Evolutionary conservation across 2,329 filamentous ascomycete genomes (phyloP).

Genomic region (Arthrinium phaeospermum): DNA sequence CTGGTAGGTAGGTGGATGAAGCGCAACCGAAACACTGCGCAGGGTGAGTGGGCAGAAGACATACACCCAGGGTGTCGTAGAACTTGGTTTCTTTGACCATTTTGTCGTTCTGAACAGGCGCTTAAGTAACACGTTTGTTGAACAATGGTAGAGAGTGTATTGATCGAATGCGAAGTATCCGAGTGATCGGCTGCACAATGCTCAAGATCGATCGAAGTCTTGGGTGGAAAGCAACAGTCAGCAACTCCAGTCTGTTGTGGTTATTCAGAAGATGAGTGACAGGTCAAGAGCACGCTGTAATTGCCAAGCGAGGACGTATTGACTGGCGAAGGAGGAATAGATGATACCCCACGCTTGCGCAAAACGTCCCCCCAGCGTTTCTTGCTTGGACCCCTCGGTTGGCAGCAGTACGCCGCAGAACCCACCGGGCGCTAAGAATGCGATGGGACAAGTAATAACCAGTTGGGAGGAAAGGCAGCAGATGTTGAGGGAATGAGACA

Average conservation of each 20-base stretch:
- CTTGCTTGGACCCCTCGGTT: slow-evolving; percentile 6
- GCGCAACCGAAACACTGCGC: slow-evolving; percentile 23
- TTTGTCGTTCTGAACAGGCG: slow-evolving; percentile 40
- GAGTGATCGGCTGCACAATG: neutral
- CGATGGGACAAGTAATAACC: neutral
- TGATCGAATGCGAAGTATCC: neutral
- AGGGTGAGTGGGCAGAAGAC: slow-evolving; percentile 35
- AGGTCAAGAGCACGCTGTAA: neutral
- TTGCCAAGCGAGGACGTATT: neutral
- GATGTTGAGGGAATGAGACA: neutral
- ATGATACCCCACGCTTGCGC: slow-evolving; percentile 21
- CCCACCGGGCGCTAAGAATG: slow-evolving; percentile 2
- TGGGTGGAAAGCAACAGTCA: neutral
- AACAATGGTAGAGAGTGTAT: neutral
- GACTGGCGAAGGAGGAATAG: neutral
- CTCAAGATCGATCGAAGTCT: neutral
- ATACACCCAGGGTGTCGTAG: slow-evolving; percentile 80
- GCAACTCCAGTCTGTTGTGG: neutral
- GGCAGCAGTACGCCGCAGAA: neutral
- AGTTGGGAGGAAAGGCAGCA: neutral
- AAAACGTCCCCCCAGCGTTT: slow-evolving; percentile 18
- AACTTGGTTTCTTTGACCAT: slow-evolving; percentile 83
- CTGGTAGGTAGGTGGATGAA: slow-evolving; percentile 6
- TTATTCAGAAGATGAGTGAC: no score
- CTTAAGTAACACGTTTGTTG: neutral